Evolutionary conservation across 2,329 filamentous ascomycete genomes (phyloP).

Genomic region (Verruconis gallopava): DNA sequence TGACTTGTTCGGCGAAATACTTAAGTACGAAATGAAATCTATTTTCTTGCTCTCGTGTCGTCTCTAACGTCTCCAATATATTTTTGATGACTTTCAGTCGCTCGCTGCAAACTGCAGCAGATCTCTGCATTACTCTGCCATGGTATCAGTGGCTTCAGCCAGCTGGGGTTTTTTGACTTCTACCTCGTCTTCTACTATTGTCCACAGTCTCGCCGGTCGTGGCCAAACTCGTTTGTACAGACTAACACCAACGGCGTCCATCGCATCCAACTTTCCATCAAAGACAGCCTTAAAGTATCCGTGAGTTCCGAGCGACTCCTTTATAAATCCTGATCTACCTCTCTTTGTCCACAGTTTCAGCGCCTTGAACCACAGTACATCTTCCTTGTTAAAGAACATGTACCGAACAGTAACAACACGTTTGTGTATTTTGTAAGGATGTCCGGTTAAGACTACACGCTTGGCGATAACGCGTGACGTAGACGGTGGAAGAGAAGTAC

Average conservation of each 20-base stretch:
- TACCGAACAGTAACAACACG: slow-evolving; percentile 92
- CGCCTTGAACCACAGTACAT: slow-evolving; percentile 96
- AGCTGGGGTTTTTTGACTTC: slow-evolving; percentile 4
- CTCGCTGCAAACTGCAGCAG: too few species aligned
- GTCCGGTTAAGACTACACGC: slow-evolving; percentile 82
- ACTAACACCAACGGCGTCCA: slow-evolving; percentile 85
- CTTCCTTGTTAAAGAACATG: slow-evolving; percentile 98
- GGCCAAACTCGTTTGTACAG: slow-evolving; percentile 47
- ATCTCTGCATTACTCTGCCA: too few species aligned
- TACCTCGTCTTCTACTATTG: slow-evolving; percentile 4
- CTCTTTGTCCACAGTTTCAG: slow-evolving; percentile 87
- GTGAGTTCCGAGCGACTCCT: slow-evolving; percentile 88
- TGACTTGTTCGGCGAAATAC: too few species aligned
- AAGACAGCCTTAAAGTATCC: slow-evolving; percentile 99
- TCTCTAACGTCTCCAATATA: too few species aligned
- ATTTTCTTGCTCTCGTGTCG: too few species aligned
- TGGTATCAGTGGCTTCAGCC: too few species aligned
- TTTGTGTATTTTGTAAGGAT: slow-evolving; percentile 98
- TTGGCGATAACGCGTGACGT: slow-evolving; percentile 74
- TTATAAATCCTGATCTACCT: slow-evolving; percentile 79
- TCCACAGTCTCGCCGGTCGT: slow-evolving; percentile 44
- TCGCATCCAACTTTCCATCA: slow-evolving; percentile 88
- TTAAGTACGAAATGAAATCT: too few species aligned
- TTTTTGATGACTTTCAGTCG: too few species aligned
- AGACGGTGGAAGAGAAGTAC: slow-evolving; percentile 71